phyloP scores from a whole-genome alignment of 768 basidiomycete genomes.

The Termitomyces sp. region DNA sequence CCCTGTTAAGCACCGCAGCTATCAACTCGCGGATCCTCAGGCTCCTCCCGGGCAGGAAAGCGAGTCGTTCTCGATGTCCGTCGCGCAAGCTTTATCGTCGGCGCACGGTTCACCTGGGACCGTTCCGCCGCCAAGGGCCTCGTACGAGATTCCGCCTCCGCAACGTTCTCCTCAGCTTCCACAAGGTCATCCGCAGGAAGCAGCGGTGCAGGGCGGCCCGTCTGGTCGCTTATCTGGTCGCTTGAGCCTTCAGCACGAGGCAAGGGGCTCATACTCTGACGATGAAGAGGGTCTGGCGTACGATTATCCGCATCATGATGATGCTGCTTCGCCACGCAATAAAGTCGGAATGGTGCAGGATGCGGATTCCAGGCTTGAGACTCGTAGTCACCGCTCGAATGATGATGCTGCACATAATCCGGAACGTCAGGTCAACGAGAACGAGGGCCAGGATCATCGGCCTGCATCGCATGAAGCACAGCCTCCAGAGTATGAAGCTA shows the following conservation, averaged over 20 bases:
- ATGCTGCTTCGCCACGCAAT: conserved; percentile 27
- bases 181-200: conserved; percentile 35
- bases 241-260: conserved; percentile 17
- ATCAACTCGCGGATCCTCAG: conserved; percentile 25
- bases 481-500: conserved; percentile 11
- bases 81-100: conserved; percentile 26
- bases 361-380: conserved; percentile 30
- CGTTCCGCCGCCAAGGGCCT: not conserved
- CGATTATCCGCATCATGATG: conserved; percentile 13
- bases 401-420: not conserved
- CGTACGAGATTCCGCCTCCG: conserved; percentile 5
- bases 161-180: conserved; percentile 25
- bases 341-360: conserved; percentile 37
- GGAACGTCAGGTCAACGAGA: not conserved
- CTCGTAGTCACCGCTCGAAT: conserved; percentile 10
- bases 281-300: conserved; percentile 34
- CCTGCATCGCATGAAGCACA: not conserved
- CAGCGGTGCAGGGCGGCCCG: not conserved
- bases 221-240: not conserved
- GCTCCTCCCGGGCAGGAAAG: conserved; percentile 16
- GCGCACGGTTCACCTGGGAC: conserved; percentile 10
- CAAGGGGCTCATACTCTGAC: conserved; percentile 17
- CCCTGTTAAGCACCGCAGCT: conserved; percentile 39
- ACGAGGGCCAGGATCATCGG: not conserved
- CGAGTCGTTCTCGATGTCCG: conserved; percentile 31